Evolutionary conservation across 768 basidiomycete genomes (phyloP).

Genomic region (Agrocybe praecox): DNA sequence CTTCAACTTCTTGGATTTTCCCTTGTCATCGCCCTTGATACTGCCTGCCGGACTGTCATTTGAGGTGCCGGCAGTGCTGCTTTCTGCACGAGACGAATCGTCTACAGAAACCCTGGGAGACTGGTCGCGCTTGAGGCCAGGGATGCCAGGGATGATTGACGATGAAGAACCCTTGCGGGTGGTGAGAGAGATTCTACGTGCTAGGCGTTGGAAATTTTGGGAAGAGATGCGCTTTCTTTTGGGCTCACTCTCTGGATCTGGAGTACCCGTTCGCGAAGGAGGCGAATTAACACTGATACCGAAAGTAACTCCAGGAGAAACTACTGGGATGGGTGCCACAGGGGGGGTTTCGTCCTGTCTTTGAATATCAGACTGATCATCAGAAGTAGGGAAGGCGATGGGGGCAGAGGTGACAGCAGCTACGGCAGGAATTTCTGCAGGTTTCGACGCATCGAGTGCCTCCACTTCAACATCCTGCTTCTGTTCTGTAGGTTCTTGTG

Average conservation of each 20-base stretch:
- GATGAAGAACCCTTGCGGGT: slow-evolving; percentile 57
- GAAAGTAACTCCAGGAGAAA: slow-evolving; percentile 74
- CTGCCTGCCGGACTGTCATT: slow-evolving; percentile 62
- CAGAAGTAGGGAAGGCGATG: slow-evolving; percentile 9
- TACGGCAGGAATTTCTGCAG: neutral
- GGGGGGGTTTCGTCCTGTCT: slow-evolving; percentile 6
- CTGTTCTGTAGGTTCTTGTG: neutral
- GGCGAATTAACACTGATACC: slow-evolving; percentile 58
- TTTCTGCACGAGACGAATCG: slow-evolving; percentile 45
- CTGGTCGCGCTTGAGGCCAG: slow-evolving; percentile 55
- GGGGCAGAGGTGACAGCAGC: slow-evolving; percentile 8
- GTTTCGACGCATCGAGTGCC: neutral
- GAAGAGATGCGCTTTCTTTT: slow-evolving; percentile 83
- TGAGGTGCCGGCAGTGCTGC: slow-evolving; percentile 33
- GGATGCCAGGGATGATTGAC: slow-evolving; percentile 48
- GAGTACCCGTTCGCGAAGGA: slow-evolving; percentile 70
- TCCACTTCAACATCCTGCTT: slow-evolving; percentile 1
- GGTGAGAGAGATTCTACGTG: slow-evolving; percentile 69
- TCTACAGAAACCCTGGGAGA: slow-evolving; percentile 49
- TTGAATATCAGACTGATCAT: slow-evolving; percentile 10
- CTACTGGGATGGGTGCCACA: slow-evolving; percentile 34
- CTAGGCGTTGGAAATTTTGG: slow-evolving; percentile 84
- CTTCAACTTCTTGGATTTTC: slow-evolving; percentile 60
- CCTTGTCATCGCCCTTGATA: slow-evolving; percentile 54
- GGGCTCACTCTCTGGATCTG: slow-evolving; percentile 73